These are phyloP conservation scores for Peterozyma xylosa DNA, from an alignment of 805 yeast genomes.

Conservation along the genomic window DNA sequence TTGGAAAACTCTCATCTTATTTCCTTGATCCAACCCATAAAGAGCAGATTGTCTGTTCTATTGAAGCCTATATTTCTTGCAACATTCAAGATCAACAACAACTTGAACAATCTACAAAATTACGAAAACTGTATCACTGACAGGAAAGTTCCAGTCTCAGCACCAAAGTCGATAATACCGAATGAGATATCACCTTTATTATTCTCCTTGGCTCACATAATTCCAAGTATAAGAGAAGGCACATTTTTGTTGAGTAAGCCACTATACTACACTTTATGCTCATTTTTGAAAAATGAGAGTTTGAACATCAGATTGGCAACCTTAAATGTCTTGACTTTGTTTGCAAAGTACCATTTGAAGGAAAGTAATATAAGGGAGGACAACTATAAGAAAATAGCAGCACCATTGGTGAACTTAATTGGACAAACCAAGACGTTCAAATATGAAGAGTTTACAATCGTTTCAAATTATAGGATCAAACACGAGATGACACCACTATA, in stretches of 20 bases:
- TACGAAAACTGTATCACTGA: conserved; percentile 12
- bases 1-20: conserved; percentile 10
- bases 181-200: conserved; percentile 18
- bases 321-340: conserved; percentile 19
- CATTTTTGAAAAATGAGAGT: conserved; percentile 17
- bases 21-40: conserved; percentile 14
- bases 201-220: conserved; percentile 15
- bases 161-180: conserved; percentile 12
- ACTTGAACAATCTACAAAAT: conserved; percentile 7
- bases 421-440: conserved; percentile 12
- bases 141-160: conserved; percentile 14
- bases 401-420: conserved; percentile 16
- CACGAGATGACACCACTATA: conserved; percentile 25
- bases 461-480: conserved; percentile 15
- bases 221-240: neutral
- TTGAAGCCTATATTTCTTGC: conserved; percentile 16
- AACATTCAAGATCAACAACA: conserved; percentile 13
- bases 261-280: conserved; percentile 17
- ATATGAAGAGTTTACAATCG: conserved; percentile 12
- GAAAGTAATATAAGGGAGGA: conserved; percentile 9
- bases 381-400: conserved; percentile 16
- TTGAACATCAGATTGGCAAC: conserved; percentile 17
- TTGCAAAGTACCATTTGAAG: conserved; percentile 12
- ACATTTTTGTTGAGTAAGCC: conserved; percentile 16
- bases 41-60: conserved; percentile 13